Conservation (phyloP, 2,329 filamentous ascomycete genomes). For the Xylariaceae sp. region DNA sequence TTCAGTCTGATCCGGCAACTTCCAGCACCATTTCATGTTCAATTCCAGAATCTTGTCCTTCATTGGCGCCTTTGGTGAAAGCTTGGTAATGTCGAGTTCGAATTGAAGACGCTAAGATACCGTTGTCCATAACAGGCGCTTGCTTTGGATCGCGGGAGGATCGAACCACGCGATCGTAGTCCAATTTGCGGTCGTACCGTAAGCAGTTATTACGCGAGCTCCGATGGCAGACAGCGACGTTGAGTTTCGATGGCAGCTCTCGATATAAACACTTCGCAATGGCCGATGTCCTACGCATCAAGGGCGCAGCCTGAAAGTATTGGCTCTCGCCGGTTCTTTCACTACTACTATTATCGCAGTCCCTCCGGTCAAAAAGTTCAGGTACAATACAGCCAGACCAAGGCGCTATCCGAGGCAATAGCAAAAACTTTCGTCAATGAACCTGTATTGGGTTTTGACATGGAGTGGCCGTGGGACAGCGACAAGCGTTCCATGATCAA, state of each 20-base stretch:
- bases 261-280: slow-evolving; percentile 17
- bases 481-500: slow-evolving; percentile 11
- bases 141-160: no score
- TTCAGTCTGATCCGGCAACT: no score
- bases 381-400: slow-evolving; percentile 21
- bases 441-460: slow-evolving; percentile 28
- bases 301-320: not conserved
- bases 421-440: slow-evolving; percentile 23
- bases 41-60: no score
- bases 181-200: no score
- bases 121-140: no score
- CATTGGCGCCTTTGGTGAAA: no score
- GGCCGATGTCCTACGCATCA: slow-evolving; percentile 23
- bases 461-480: slow-evolving; percentile 26
- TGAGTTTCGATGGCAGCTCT: slow-evolving; percentile 1
- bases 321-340: slow-evolving; percentile 15
- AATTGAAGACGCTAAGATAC: no score
- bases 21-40: no score
- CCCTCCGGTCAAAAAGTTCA: slow-evolving; percentile 8
- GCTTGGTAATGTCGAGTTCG: no score
- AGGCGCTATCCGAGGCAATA: slow-evolving; percentile 19
- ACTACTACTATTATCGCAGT: slow-evolving; percentile 17
- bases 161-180: no score
- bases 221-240: no score
- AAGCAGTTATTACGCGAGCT: no score